Evolutionary conservation across 805 yeast species (phyloP), one percentile per base, ranked within the genome.

Genomic region (Nakazawaea anatomiae): DNA sequence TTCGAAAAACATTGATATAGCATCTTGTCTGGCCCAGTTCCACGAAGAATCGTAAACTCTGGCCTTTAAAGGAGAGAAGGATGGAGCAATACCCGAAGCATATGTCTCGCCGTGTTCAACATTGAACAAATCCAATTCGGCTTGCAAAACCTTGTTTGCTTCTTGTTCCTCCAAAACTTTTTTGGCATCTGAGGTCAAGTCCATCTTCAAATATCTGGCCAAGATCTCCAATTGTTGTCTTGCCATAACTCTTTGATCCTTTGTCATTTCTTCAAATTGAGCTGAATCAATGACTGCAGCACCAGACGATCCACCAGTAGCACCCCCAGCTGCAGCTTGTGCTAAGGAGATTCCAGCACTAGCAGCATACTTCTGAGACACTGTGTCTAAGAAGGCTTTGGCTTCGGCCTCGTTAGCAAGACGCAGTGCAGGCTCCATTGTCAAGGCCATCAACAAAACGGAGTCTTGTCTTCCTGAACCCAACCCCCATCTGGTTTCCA

Each of bases 21-120:
- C 87, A 68, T 94, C 96, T 76, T 94, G 99, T 71, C 97, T 88
- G 45, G 98, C 97, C 99, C 99, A 94, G 72, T 95, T 95, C 99
- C 99, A 94, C 72, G 91, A 90, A 27, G 97, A 90, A 72, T 94
- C 98, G 70, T 92, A 94, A 50, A 86, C 83, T 75, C 99, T 87
- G 31, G 97, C 96, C 76, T 94, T 94, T 72, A 87, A 79, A 55
- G 92, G 78, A 34, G 96, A 87, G 74, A 94, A 94, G 4, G 85
- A 82, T 41, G 98, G 96, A 58, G 83, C 76, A 61, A 94, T 85
- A 66, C 99, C 98, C 53, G 83, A 79, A 46, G 97, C 91, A 68
- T 91, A 94, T 64, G 84, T 84, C 62, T 94, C 99, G 60, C 99
- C 99, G 59, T 87, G 83, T 70, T 87, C 95, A 54, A 85, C 81